phyloP scores from a whole-genome alignment of 78 protist genomes.

The Ministeria vibrans region DNA sequence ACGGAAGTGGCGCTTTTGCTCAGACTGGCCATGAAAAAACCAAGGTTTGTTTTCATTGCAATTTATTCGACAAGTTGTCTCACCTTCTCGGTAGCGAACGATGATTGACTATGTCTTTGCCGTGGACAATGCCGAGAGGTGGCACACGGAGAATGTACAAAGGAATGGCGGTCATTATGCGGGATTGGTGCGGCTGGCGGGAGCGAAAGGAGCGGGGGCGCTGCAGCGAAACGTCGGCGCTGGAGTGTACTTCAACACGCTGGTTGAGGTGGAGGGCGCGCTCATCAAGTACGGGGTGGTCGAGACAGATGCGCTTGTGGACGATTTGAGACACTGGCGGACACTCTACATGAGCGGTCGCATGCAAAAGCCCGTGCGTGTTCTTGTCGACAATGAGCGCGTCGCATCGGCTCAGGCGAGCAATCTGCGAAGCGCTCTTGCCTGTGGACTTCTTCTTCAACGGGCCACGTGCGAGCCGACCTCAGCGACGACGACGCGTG shows the following conservation, averaged over 20 bases:
- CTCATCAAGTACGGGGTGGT: not conserved
- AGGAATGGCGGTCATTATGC: not conserved
- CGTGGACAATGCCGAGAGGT: not conserved
- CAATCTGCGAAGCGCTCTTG: too few relatives aligned
- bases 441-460: too few relatives aligned
- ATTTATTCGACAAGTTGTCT: too few relatives aligned
- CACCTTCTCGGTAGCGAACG: not conserved
- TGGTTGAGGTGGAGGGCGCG: not conserved
- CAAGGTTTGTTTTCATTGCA: too few relatives aligned
- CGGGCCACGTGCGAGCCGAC: too few relatives aligned
- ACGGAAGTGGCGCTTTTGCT: too few relatives aligned
- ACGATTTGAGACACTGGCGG: not conserved
- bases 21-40: too few relatives aligned
- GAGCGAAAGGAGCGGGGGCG: not conserved
- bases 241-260: not conserved
- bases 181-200: not conserved
- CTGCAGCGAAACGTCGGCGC: not conserved
- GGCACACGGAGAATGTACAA: not conserved
- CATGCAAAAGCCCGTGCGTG: not conserved
- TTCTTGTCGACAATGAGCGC: not conserved
- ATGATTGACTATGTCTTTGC: not conserved
- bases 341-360: not conserved
- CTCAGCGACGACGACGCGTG: too few relatives aligned
- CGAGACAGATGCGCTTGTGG: not conserved
- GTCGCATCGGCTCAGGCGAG: too few relatives aligned